phyloP scores from a whole-genome alignment of 176 grass and related monocot species.

The Eragrostis nindensis region DNA sequence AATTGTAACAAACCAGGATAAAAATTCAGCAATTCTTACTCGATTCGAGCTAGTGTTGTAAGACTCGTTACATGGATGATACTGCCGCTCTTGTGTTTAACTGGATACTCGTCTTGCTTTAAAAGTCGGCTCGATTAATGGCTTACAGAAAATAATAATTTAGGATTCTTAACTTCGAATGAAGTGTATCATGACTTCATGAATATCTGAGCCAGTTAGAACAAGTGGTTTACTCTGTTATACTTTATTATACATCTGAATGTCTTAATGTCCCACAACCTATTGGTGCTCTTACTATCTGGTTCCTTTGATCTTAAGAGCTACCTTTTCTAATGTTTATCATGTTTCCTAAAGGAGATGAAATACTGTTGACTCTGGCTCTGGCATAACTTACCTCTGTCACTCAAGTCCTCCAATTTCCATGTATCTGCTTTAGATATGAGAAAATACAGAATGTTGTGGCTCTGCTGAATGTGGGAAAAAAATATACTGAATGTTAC shows the following conservation, averaged over 20 bases:
- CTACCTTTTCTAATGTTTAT: neutral
- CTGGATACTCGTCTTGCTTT: neutral
- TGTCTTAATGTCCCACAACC: neutral
- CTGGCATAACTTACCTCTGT: neutral
- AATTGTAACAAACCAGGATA: neutral
- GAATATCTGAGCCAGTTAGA: neutral
- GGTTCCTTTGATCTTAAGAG: neutral
- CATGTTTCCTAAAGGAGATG: neutral
- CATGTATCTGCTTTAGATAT: neutral
- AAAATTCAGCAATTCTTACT: neutral
- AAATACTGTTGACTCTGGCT: neutral
- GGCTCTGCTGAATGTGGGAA: too few species aligned
- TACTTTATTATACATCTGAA: neutral
- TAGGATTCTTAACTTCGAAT: neutral
- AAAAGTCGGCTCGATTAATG: neutral
- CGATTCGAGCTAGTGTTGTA: neutral
- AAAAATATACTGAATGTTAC: too few species aligned
- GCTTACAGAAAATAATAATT: neutral
- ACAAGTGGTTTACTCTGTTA: neutral
- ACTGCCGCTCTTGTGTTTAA: neutral
- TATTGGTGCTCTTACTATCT: neutral
- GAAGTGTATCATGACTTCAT: neutral
- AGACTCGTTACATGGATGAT: neutral
- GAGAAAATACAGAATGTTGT: too few species aligned
- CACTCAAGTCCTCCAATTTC: neutral